A percentile compares a stretch with the other conserved stretches of the same genome.
phyloP scores from a whole-genome alignment of 2,329 filamentous ascomycete genomes.

The Orbilia blumenaviensis region DNA sequence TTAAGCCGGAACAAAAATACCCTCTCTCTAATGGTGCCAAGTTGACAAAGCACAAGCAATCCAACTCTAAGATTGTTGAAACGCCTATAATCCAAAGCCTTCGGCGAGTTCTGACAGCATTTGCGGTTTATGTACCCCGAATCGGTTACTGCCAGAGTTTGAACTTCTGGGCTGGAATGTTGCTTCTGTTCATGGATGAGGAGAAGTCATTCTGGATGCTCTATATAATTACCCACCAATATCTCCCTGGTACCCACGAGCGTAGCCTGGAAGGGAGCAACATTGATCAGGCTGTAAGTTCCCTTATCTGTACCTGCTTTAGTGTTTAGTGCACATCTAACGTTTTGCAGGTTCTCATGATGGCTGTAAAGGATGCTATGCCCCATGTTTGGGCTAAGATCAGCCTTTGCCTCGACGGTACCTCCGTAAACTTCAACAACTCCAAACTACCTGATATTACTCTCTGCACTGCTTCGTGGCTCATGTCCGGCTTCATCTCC shows the following conservation, averaged over 20 bases:
- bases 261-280: conserved; percentile 90
- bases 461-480: conserved; percentile 93
- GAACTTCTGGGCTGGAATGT: conserved; percentile 89
- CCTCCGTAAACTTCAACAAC: conserved; percentile 59
- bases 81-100: conserved; percentile 82
- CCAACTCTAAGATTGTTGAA: conserved; percentile 66
- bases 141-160: conserved; percentile 97
- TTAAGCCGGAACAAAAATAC: conserved; percentile 72
- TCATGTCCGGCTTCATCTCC: conserved; percentile 96
- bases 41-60: conserved; percentile 60
- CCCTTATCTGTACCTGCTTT: background rate
- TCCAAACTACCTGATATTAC: conserved; percentile 81
- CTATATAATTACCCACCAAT: conserved; percentile 87
- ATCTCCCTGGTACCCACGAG: conserved; percentile 90
- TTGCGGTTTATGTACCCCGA: conserved; percentile 86
- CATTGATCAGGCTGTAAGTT: conserved; percentile 78
- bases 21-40: conserved; percentile 57
- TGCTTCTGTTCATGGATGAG: conserved; percentile 89
- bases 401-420: conserved; percentile 74
- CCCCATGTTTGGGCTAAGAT: conserved; percentile 88
- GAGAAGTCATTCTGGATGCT: conserved; percentile 93
- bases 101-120: conserved; percentile 85
- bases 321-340: background rate
- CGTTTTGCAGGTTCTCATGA: conserved; percentile 74
- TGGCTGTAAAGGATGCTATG: conserved; percentile 80